Base-by-base conservation (phyloP, 352 stramenopile species). In the Globisporangium camurandrum region DNA sequence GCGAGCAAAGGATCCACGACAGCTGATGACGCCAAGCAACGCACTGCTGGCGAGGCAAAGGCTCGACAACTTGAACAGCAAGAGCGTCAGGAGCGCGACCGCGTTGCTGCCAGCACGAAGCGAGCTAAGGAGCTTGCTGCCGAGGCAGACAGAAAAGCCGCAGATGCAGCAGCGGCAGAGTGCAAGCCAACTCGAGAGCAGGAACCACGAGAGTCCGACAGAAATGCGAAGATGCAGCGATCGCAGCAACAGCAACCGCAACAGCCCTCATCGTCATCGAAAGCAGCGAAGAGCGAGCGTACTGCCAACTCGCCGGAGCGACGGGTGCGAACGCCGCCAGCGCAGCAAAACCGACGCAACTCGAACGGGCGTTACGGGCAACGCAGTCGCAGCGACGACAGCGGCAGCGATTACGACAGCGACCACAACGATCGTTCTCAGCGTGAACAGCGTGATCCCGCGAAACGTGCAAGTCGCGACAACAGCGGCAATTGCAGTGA, bases 51-150 rank as follows among this genome's bases (percentile, higher is more conserved):
- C 28, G 41, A 57, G 41, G 53, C 49, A 14, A 34, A 27, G 50
- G 28, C 37, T 10, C 40, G 49, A 4, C 36, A 48, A 10, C 51
- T 37, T 6, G 30, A 48, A 9, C 49, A 57, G 36, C 57, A 43
- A 47, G 51, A 57, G 16, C n/a, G n/a, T n/a, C 51, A 55, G 26
- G 55, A 66, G 8, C 55, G 61, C n/a, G 62, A 74, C 27, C 61
- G 54, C 30, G 60, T 75, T 17, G 62, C 56, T 17, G 62, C 56
- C 5, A 59, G 67, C 40, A 30, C 56, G 2, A 71, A 69, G 49
- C 31, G 20, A 41, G 16, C 44, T 2, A 59, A 52, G 34, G 52
- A 59, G 22, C 34, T 26, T 14, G 20, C 39, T 14, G 31, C 53
- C 8, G 33, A 39, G 3, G 17, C 16, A 2, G 14, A n/a, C 36